A percentile compares a stretch with the other conserved stretches of the same genome.
These are phyloP conservation scores for Gynandropsis gynandra DNA, from an alignment of 345 rosid genomes.

Conservation along the genomic window DNA sequence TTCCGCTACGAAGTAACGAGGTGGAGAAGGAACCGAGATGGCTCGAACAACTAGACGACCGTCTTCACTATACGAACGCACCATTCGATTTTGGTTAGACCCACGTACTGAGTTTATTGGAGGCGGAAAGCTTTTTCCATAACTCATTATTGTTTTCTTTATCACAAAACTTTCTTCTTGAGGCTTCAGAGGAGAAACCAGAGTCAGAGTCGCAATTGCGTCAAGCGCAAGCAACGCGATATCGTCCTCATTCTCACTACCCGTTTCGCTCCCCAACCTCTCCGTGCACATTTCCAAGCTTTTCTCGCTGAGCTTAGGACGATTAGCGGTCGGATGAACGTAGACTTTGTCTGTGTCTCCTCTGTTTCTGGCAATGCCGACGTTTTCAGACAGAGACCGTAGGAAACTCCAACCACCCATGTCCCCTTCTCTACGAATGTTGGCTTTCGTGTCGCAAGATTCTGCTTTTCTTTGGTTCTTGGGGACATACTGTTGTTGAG, in stretches of 20 bases:
- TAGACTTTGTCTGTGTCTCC: slow-evolving; percentile 26
- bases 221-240: slow-evolving; percentile 26
- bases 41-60: slow-evolving; percentile 72
- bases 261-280: slow-evolving; percentile 74
- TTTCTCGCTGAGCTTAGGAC: slow-evolving; percentile 39
- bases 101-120: slow-evolving; percentile 55
- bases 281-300: slow-evolving; percentile 91
- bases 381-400: slow-evolving; percentile 27
- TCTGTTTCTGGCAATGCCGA: slow-evolving; percentile 14
- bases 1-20: slow-evolving; percentile 46
- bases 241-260: slow-evolving; percentile 39
- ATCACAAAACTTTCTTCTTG: neutral
- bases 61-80: slow-evolving; percentile 49
- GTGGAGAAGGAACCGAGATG: slow-evolving; percentile 28
- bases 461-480: slow-evolving; percentile 9
- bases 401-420: slow-evolving; percentile 54
- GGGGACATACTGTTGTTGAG: slow-evolving; percentile 15
- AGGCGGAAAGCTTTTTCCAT: slow-evolving; percentile 55
- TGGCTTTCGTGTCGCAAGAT: slow-evolving; percentile 2
- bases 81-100: slow-evolving; percentile 29
- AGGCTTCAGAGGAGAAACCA: slow-evolving; percentile 10
- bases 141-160: slow-evolving; percentile 18
- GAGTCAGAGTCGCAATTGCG: slow-evolving; percentile 5
- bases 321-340: slow-evolving; percentile 50
- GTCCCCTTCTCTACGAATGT: slow-evolving; percentile 14